A percentile compares a stretch with the other conserved stretches of the same genome.
Conservation (phyloP, 2,329 filamentous ascomycete genomes). For the Neopestalotiopsis sp. region DNA sequence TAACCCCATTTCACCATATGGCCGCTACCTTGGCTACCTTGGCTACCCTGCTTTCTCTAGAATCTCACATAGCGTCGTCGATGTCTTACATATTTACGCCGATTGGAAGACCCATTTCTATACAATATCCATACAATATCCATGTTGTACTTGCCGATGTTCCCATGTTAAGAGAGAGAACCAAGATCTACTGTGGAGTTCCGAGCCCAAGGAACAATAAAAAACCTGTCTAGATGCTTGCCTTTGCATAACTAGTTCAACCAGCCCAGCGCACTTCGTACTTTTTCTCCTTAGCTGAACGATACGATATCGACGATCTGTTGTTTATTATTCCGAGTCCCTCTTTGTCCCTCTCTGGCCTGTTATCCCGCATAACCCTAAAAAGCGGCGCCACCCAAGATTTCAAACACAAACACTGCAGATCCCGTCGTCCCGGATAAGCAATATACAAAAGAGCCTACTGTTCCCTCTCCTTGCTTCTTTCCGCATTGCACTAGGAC, state of each 20-base stretch:
- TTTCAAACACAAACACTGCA: background rate
- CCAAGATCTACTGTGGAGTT: background rate
- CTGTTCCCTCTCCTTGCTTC: background rate
- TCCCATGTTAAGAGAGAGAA: background rate
- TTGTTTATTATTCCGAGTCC: background rate
- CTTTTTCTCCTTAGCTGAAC: background rate
- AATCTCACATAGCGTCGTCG: background rate
- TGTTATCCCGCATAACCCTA: background rate
- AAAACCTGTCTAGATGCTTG: background rate
- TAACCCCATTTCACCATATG: background rate
- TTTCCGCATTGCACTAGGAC: background rate
- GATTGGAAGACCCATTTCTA: background rate
- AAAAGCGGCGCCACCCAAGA: background rate
- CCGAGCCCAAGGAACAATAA: background rate
- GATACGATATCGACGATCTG: background rate
- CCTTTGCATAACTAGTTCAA: background rate
- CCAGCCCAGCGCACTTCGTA: background rate
- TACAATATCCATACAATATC: background rate
- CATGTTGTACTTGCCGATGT: background rate
- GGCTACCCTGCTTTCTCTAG: background rate
- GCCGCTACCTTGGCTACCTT: background rate
- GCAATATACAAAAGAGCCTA: background rate
- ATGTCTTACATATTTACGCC: slow-evolving; percentile 3
- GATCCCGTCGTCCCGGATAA: background rate
- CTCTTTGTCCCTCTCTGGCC: background rate